Evolutionary conservation across 2,329 filamentous ascomycete species (phyloP).

Genomic region (Leptographium galeiforme): DNA sequence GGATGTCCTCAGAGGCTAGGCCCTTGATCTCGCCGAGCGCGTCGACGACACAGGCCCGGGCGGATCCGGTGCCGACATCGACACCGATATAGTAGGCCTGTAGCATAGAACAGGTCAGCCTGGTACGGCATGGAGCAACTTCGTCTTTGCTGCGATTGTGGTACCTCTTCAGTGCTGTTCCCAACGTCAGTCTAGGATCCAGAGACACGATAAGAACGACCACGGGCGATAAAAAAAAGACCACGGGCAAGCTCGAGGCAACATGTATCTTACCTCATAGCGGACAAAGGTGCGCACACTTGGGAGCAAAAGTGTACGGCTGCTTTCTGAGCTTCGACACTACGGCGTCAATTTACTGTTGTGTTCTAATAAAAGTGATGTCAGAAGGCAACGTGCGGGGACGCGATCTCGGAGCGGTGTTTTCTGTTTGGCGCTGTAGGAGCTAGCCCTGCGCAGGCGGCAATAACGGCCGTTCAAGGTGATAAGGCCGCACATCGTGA

Average conservation of each 20-base stretch:
- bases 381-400: neutral
- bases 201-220: neutral
- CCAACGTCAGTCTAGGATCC: neutral
- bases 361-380: too few relatives aligned
- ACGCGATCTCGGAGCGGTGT: neutral
- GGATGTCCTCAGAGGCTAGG: constrained; percentile 61
- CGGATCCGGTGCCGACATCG: constrained; percentile 92
- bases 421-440: too few relatives aligned
- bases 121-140: too few relatives aligned
- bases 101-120: too few relatives aligned
- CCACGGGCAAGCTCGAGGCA: too few relatives aligned
- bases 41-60: constrained; percentile 91
- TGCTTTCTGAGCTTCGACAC: neutral
- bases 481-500: neutral
- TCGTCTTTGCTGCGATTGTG: neutral
- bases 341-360: too few relatives aligned
- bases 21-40: constrained; percentile 75
- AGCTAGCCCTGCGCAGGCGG: neutral
- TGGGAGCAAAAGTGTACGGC: neutral
- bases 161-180: neutral
- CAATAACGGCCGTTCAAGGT: neutral
- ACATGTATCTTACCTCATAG: too few relatives aligned
- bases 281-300: too few relatives aligned
- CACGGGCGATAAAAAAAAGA: too few relatives aligned
- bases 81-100: constrained; percentile 64